Evolutionary conservation across 2,329 filamentous ascomycete genomes (phyloP), one percentile per base, ranked within the genome.

Genomic region (Aureobasidium uvarum): DNA sequence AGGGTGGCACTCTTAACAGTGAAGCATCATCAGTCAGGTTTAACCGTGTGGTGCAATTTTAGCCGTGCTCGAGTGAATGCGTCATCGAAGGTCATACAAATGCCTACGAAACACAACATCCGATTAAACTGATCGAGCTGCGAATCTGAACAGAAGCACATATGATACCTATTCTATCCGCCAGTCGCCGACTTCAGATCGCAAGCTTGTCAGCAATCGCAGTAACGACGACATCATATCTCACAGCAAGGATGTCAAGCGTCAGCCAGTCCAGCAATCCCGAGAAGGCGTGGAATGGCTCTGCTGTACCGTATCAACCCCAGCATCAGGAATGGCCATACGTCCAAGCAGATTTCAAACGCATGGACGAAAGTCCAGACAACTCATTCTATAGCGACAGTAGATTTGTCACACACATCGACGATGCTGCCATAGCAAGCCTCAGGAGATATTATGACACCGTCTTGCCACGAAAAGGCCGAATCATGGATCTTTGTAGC

Each of bases 381-480:
- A 38, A 69, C 1, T 58, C 69, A 4, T 81, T 81, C 70, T 81
- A 80, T 71, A 69, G 68, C 33, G 69, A 74, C 20, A 79, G 82
- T 1, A 77, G 81, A 18, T 81, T 83, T 67, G 81, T 84, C 1
- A 82, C 82, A 13, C 83, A 84, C 66, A 84, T 84, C 69, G 82
- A 84, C 68, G 80, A 82, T 48, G 74, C 77, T 5, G 81, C 81
- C 0, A 82, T 84, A 59, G 70, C 71, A 4, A 72, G 75, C 0
- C 70, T 85, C 1, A 73, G 76, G 28, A 67, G 71, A 2, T 84
- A 85, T 72, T 84, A 84, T 70, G 72, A 72, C n/a, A 68, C 68
- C 0, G 74, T 74, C 1, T 72, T 85, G 4, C 81, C 81, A 0
- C 67, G 67, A 4, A 72, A 70, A 52, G 79, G 81, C 1, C 72